phyloP scores from a whole-genome alignment of 768 basidiomycete genomes.

The Mycena kentingensis region DNA sequence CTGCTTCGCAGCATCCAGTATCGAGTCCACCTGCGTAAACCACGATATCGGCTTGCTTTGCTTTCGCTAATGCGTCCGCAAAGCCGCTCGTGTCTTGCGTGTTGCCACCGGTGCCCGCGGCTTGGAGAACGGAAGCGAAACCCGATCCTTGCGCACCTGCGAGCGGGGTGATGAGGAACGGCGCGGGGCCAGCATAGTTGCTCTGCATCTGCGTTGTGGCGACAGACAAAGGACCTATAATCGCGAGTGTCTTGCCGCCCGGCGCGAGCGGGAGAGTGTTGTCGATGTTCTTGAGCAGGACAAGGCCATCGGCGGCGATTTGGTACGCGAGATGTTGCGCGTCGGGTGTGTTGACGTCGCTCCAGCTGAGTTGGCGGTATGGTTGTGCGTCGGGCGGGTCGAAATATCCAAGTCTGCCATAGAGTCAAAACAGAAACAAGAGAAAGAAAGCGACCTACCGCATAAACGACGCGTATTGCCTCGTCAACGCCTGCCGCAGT shows the following conservation, averaged over 20 bases:
- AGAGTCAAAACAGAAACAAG: neutral
- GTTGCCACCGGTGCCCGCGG: constrained; percentile 42
- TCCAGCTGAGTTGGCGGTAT: constrained; percentile 50
- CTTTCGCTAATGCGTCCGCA: constrained; percentile 52
- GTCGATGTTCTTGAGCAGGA: constrained; percentile 62
- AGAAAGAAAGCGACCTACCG: constrained; percentile 29
- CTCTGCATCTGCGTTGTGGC: constrained; percentile 59
- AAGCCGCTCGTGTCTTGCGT: constrained; percentile 45
- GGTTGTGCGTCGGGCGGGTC: constrained; percentile 52
- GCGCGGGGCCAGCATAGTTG: constrained; percentile 58
- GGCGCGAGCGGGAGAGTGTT: constrained; percentile 52
- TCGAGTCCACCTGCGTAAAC: constrained; percentile 59
- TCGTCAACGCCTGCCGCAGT: constrained; percentile 45
- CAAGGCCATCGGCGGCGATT: constrained; percentile 56
- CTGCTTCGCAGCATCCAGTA: constrained; percentile 47
- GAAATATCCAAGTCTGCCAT: constrained; percentile 58
- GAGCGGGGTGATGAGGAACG: constrained; percentile 55
- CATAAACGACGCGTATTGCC: constrained; percentile 55
- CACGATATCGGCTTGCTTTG: constrained; percentile 47
- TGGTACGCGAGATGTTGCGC: constrained; percentile 52
- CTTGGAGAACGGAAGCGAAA: constrained; percentile 47
- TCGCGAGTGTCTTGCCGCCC: constrained; percentile 48
- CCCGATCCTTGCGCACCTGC: constrained; percentile 50
- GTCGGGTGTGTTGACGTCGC: constrained; percentile 46
- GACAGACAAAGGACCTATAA: constrained; percentile 62